Evolutionary conservation across 1,284 basidiomycete species (phyloP).

Genomic region (Cryptococcus sp.): DNA sequence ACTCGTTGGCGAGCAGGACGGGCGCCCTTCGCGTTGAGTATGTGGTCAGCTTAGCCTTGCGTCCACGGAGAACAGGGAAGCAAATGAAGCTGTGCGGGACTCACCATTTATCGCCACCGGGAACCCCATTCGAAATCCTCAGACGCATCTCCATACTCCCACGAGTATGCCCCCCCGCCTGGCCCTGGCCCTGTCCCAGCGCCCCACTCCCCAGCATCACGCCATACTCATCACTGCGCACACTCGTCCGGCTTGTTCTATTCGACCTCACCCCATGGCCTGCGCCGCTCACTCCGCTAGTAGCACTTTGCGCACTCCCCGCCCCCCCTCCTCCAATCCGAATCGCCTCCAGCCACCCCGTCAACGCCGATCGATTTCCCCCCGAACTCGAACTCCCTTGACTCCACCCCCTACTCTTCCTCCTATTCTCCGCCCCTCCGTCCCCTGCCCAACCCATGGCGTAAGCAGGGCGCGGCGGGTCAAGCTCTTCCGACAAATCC

Average conservation of each 20-base stretch:
- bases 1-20: constrained; percentile 47
- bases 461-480: constrained; percentile 38
- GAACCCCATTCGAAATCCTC: no score
- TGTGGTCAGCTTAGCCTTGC: background rate
- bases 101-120: constrained; percentile 20
- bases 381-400: constrained; percentile 35
- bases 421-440: constrained; percentile 5
- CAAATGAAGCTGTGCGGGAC: constrained; percentile 1
- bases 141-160: no score
- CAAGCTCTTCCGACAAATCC: constrained; percentile 21
- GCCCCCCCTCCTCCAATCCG: constrained; percentile 18
- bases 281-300: background rate
- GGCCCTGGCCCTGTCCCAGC: no score
- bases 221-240: constrained; percentile 21
- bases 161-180: no score
- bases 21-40: constrained; percentile 18
- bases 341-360: constrained; percentile 40
- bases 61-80: background rate
- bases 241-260: constrained; percentile 22
- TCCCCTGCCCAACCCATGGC: constrained; percentile 14
- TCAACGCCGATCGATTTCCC: constrained; percentile 27
- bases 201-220: constrained; percentile 9
- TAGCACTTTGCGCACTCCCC: background rate
- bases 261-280: constrained; percentile 6
- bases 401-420: constrained; percentile 24